A percentile compares a stretch with the other conserved stretches of the same genome.
Conservation (phyloP, 345 rosid genomes). For the Reutealis trisperma region DNA sequence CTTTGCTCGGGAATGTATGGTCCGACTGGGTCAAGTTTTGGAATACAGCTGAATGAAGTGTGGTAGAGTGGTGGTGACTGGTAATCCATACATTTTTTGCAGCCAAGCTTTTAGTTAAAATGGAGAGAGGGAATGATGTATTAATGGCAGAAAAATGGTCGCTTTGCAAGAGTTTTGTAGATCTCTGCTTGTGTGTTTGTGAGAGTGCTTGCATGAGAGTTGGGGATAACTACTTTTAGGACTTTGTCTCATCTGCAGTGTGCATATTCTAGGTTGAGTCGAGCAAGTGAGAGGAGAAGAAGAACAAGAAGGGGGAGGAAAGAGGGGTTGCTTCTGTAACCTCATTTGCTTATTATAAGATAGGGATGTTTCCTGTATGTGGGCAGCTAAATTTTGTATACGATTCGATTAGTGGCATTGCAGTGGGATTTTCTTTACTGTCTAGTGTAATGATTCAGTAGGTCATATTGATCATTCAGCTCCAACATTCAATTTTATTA, state of each 20-base stretch:
- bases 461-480: neutral
- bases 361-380: neutral
- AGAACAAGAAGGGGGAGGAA: neutral
- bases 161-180: neutral
- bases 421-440: no score
- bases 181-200: no score
- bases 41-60: neutral
- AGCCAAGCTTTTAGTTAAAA: neutral
- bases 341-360: no score
- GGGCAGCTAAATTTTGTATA: neutral
- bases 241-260: neutral
- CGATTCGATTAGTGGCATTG: neutral
- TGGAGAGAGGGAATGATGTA: neutral
- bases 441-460: neutral
- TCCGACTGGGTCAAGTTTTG: neutral
- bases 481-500: neutral
- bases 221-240: neutral
- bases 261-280: neutral
- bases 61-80: neutral
- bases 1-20: neutral
- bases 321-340: neutral
- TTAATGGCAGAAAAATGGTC: neutral
- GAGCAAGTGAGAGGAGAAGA: no score
- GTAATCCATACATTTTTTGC: neutral
- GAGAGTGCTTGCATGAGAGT: no score